Conservation (phyloP, 2,329 filamentous ascomycete species). For the Dothideomycetidae sp. region DNA sequence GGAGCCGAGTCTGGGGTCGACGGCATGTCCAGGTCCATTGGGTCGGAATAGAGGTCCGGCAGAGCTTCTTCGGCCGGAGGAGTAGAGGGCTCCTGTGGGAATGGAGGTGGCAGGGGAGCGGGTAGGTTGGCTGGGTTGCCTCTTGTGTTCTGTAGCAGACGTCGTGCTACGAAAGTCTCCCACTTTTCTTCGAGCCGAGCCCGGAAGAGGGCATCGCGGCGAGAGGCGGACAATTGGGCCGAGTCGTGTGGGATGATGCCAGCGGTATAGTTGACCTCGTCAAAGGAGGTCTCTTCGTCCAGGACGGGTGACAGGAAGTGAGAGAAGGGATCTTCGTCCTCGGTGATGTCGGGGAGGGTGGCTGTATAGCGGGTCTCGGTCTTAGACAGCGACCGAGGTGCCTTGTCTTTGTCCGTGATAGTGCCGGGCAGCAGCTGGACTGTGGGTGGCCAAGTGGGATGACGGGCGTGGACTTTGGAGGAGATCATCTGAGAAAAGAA, state of each 20-base stretch:
- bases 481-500: constrained; percentile 11
- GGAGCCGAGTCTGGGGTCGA: constrained; percentile 6
- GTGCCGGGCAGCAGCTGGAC: constrained; percentile 10
- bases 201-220: constrained; percentile 25
- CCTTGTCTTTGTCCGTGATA: constrained; percentile 9
- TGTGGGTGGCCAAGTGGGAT: constrained; percentile 13
- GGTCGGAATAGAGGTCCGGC: constrained; percentile 12
- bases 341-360: constrained; percentile 23
- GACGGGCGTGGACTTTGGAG: constrained; percentile 10
- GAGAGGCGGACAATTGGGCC: constrained; percentile 7
- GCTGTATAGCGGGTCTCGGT: constrained; percentile 5
- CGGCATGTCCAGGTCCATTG: constrained; percentile 10
- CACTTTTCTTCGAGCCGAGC: constrained; percentile 27
- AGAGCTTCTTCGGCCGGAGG: constrained; percentile 12
- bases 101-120: constrained; percentile 4
- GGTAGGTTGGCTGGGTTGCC: background rate
- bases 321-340: constrained; percentile 29
- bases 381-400: constrained; percentile 3
- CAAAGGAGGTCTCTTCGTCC: constrained; percentile 28
- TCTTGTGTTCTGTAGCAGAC: constrained; percentile 20
- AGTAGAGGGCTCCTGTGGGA: constrained; percentile 8
- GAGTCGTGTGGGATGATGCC: constrained; percentile 19
- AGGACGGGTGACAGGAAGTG: constrained; percentile 29
- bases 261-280: constrained; percentile 24
- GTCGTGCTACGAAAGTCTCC: constrained; percentile 26